Evolutionary conservation across 306 rosid genomes (phyloP).

Genomic region (Sindora glabra): DNA sequence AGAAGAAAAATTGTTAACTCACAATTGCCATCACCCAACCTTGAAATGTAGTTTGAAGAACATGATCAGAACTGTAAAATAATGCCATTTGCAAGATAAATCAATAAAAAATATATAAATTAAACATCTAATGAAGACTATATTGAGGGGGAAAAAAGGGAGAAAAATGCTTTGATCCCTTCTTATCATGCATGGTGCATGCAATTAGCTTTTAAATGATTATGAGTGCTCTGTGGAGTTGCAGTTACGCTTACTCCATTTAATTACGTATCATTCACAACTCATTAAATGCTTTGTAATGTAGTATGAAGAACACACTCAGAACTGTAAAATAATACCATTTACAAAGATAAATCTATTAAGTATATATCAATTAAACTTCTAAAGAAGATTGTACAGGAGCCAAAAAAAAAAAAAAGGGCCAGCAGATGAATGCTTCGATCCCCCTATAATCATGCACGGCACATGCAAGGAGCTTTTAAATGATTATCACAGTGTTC

Average conservation of each 20-base stretch:
- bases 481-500: background rate
- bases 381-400: background rate
- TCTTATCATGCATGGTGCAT: background rate
- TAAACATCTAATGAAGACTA: background rate
- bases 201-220: background rate
- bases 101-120: background rate
- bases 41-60: constrained; percentile 90
- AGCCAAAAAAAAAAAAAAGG: no score
- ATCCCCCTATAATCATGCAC: background rate
- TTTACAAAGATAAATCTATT: constrained; percentile 4
- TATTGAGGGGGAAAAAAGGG: background rate
- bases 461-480: background rate
- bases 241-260: background rate
- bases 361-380: constrained; percentile 1
- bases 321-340: constrained; percentile 48
- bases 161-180: background rate
- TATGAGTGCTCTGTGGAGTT: background rate
- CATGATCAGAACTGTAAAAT: constrained; percentile 73
- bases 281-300: constrained; percentile 15
- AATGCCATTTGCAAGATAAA: constrained; percentile 2
- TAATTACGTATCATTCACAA: constrained; percentile 1
- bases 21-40: constrained; percentile 97
- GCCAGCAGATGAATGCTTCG: background rate
- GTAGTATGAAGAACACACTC: constrained; percentile 93
- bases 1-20: constrained; percentile 41